These are phyloP conservation scores for Umbelopsis sp. DNA, from an alignment of 192 early-diverging fungal genomes.

Conservation along the genomic window DNA sequence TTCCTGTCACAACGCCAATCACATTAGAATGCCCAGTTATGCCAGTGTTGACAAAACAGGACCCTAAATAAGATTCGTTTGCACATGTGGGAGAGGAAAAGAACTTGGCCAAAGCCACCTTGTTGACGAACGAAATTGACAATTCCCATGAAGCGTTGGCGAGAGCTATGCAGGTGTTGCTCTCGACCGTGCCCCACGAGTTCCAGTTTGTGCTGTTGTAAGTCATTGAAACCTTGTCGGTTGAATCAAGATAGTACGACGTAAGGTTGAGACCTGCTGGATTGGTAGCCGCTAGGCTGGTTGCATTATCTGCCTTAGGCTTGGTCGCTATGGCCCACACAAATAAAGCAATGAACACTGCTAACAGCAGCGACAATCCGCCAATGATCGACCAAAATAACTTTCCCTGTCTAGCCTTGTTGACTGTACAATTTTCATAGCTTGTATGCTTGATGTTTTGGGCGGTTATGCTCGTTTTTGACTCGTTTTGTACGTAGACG, in stretches of 20 bases:
- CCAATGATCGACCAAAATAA: background rate
- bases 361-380: background rate
- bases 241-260: background rate
- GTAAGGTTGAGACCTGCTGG: background rate
- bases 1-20: background rate
- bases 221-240: background rate
- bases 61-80: background rate
- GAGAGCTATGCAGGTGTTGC: background rate
- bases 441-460: background rate
- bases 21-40: background rate
- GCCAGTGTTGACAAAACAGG: background rate
- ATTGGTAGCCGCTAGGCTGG: background rate
- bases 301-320: too few relatives aligned
- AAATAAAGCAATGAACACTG: background rate
- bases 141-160: background rate
- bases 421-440: background rate
- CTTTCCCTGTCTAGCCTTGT: background rate
- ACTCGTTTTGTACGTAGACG: background rate
- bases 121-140: background rate
- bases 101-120: conserved; percentile 2
- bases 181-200: background rate
- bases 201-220: conserved; percentile 8
- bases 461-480: background rate
- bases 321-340: background rate
- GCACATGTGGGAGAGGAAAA: background rate